Base-by-base conservation (phyloP, 2,329 filamentous ascomycete genomes). In the Clonostachys chloroleuca region DNA sequence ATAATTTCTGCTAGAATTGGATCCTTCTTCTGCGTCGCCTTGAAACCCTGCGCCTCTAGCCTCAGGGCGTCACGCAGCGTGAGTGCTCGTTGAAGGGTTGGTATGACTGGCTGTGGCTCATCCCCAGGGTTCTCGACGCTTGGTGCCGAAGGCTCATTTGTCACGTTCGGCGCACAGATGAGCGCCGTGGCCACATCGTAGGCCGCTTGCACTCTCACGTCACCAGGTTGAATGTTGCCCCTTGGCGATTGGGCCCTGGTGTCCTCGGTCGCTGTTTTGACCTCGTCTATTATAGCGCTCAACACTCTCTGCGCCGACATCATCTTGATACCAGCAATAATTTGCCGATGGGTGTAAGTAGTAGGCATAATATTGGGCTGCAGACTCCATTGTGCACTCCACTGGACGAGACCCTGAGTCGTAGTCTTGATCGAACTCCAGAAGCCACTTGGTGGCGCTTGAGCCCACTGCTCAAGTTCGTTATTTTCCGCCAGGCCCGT, bases 151-250 rank as follows among this genome's bases (percentile, higher is more conserved):
- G 61, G 60, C 49, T 73, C 64, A 54, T 73, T 77, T 35, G 66
- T 73, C 2, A 71, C 71, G 54, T 84, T 76, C 0, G 86, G 85
- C 1, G 86, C 81, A 57, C 86, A 89, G 10, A 92, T 73, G 8
- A 92, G 68, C 1, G 84, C 80, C 4, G 79, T 80, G 3, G 80
- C 86, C 10, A 91, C 74, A 55, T 92, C 88, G 47, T 90, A 79
- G 0, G 80, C 81, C 6, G 84, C 68, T 47, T 44, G 36, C 17
- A 39, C 17, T 18, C 36, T 7, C 36, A 39, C 17, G 36, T 39
- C 36, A 39, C 10, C 12, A 14, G 36, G 36, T 12, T 39, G 36
- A 8, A 39, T n/a, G 14, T 8, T 18, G 34, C 44, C 35, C 5
- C 33, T 18, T 6, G 39, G 17, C 18, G 20, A 17, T n/a, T 44